Evolutionary conservation across 192 early-diverging fungal genomes (phyloP), one percentile per base, ranked within the genome.

Genomic region (Lunasporangiospora selenospora): DNA sequence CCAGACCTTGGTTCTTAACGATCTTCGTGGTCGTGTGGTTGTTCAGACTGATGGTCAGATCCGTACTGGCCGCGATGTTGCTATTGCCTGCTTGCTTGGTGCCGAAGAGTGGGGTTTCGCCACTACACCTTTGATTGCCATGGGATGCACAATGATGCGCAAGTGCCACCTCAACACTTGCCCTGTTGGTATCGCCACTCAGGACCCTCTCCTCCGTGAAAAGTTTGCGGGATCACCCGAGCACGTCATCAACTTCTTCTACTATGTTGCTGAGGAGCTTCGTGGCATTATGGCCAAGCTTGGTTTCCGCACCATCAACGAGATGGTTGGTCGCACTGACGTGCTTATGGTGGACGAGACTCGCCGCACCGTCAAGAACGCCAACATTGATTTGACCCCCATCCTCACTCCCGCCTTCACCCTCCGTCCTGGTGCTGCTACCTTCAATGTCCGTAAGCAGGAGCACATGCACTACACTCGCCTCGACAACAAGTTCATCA

Each of bases 71-170:
- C 88, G 92, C 46, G 97, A 99, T 81, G 92, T 99, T 29, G 97
- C 96, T 7, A 88, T 99, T 77, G 95, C 97, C 3, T 95, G 95
- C 79, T 82, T 99, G 77, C 87, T 99, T 46, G 97, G 97, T 60
- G 97, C 96, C 47, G 97, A 99, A 76, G 97, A 99, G 83, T 98
- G 94, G 89, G 97, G 97, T 27, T 99, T 99, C 63, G 97, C 97
- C 47, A 99, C 97, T 3, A 92, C 95, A 23, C 97, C 97, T n/a
- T 85, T 99, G 65, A 97, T 99, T 65, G 92, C 95, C 19, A 84
- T 98, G 70, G 97, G 97, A 42, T 98, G 96, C 79, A 93, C 88
- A 58, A 96, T 97, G 90, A 90, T 99, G 93, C 84, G 95, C 40
- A 93, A 94, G 58, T 91, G 86, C 79, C 87, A 90, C 73, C 79